Percentiles rank a stretch among this genome's conserved stretches.
These are phyloP conservation scores for Suillus cothurnatus DNA, from an alignment of 768 basidiomycete genomes.

Conservation along the genomic window DNA sequence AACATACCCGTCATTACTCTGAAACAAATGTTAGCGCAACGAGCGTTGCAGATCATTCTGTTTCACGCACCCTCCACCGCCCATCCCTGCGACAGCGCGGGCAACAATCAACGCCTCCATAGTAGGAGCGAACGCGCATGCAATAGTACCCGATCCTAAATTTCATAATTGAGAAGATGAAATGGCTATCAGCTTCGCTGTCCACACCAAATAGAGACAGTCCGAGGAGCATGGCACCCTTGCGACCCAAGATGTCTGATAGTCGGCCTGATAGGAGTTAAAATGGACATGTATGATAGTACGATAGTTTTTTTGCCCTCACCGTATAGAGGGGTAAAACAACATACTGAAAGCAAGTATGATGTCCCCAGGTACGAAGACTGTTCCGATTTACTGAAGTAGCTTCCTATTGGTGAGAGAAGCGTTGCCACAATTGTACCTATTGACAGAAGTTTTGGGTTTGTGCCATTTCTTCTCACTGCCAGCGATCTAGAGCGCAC, in stretches of 20 bases:
- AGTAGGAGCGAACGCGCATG: slow-evolving; percentile 84
- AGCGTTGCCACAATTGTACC: slow-evolving; percentile 89
- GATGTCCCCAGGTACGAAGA: slow-evolving; percentile 88
- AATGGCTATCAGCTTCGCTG: slow-evolving; percentile 17
- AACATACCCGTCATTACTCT: slow-evolving; percentile 82
- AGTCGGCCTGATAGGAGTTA: slow-evolving; percentile 61
- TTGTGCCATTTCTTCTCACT: slow-evolving; percentile 2
- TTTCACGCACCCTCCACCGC: slow-evolving; percentile 79
- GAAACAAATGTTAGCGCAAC: slow-evolving; percentile 27
- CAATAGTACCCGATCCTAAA: slow-evolving; percentile 76
- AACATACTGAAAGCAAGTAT: slow-evolving; percentile 86
- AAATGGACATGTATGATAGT: slow-evolving; percentile 10
- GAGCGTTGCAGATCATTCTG: background rate
- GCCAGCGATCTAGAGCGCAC: slow-evolving; percentile 40
- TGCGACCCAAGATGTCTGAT: slow-evolving; percentile 83
- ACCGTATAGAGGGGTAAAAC: slow-evolving; percentile 91
- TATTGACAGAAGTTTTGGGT: slow-evolving; percentile 15
- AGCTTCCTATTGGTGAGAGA: slow-evolving; percentile 81
- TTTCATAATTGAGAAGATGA: slow-evolving; percentile 20
- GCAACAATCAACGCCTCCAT: slow-evolving; percentile 83
- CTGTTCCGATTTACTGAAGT: slow-evolving; percentile 78
- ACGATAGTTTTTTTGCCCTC: slow-evolving; percentile 19
- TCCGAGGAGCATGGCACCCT: slow-evolving; percentile 85
- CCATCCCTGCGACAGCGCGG: slow-evolving; percentile 88
- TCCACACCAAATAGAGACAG: slow-evolving; percentile 77